Evolutionary conservation across 805 yeast genomes (phyloP).

Genomic region (Ogataea glucozyma): DNA sequence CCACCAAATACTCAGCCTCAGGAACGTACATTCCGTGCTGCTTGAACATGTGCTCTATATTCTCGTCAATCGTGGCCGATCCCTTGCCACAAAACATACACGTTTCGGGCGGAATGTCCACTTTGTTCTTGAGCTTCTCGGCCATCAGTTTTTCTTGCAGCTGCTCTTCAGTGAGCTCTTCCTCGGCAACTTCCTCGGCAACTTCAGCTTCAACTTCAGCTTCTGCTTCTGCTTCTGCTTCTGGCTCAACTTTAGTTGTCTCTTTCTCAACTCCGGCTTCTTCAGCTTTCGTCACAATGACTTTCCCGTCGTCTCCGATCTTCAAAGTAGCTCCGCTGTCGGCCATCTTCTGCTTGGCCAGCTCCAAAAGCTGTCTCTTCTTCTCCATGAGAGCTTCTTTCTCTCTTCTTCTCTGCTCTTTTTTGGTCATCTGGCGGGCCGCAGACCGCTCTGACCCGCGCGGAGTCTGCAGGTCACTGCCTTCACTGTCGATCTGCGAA

Average conservation of each 20-base stretch:
- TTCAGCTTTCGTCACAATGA: conserved; percentile 23
- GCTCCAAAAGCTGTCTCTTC: conserved; percentile 48
- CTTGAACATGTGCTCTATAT: conserved; percentile 71
- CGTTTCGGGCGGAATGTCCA: conserved; percentile 48
- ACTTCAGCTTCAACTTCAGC: conserved; percentile 5
- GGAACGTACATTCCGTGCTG: conserved; percentile 88
- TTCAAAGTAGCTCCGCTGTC: conserved; percentile 30
- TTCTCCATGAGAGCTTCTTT: conserved; percentile 51
- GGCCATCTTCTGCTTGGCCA: conserved; percentile 45
- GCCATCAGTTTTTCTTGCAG: conserved; percentile 44
- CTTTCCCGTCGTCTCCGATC: conserved; percentile 30
- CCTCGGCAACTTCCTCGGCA: conserved; percentile 13
- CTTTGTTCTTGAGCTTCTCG: conserved; percentile 46
- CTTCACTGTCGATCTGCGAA: conserved; percentile 24
- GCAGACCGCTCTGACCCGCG: conserved; percentile 26
- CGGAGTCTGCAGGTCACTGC: conserved; percentile 23
- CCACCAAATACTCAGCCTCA: conserved; percentile 67
- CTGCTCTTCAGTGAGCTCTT: conserved; percentile 41
- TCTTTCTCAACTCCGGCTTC: conserved; percentile 24
- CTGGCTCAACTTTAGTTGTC: conserved; percentile 15
- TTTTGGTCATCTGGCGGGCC: conserved; percentile 42
- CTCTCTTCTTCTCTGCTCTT: conserved; percentile 50
- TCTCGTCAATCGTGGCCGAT: conserved; percentile 43
- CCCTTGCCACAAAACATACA: conserved; percentile 50
- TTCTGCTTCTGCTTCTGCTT: conserved; percentile 16